Conservation (phyloP, 2,329 filamentous ascomycete species). For the Pseudogymnoascus sp. region DNA sequence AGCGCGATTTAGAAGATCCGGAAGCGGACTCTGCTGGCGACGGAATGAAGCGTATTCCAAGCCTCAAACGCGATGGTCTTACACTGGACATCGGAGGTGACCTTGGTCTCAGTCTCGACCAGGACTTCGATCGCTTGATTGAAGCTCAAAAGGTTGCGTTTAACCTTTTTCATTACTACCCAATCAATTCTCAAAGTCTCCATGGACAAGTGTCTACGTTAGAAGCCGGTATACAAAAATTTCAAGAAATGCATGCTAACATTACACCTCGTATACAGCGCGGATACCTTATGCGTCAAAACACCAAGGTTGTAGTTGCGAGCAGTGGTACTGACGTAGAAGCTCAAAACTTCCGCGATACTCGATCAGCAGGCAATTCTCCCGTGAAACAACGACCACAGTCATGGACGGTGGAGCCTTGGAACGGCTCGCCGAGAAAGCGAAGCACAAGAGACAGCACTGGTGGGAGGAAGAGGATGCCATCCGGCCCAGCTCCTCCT, state of each 20-base stretch:
- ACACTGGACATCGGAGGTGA: constrained; percentile 61
- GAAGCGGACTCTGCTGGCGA: constrained; percentile 26
- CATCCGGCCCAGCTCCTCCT: constrained; percentile 61
- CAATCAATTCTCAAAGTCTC: constrained; percentile 15
- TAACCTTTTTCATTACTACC: constrained; percentile 24
- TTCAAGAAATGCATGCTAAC: constrained; percentile 49
- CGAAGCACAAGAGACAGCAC: constrained; percentile 54
- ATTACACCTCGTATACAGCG: constrained; percentile 62
- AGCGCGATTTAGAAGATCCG: constrained; percentile 21
- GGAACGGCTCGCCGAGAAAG: constrained; percentile 74
- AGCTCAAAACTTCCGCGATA: constrained; percentile 43
- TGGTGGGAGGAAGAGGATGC: constrained; percentile 32
- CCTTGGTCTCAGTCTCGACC: constrained; percentile 69
- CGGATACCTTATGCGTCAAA: constrained; percentile 97
- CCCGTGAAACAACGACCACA: constrained; percentile 74
- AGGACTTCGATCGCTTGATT: constrained; percentile 91
- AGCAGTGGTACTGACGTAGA: constrained; percentile 57
- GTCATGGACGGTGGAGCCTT: constrained; percentile 94
- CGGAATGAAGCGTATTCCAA: constrained; percentile 50
- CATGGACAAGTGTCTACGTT: constrained; percentile 40
- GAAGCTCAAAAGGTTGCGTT: constrained; percentile 90
- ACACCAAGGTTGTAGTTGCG: constrained; percentile 94
- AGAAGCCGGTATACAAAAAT: neutral
- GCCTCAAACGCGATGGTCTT: constrained; percentile 74
- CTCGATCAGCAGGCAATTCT: constrained; percentile 58